A percentile compares a stretch with the other conserved stretches of the same genome.
phyloP scores from a whole-genome alignment of 768 basidiomycete genomes.

The Mycena metata region DNA sequence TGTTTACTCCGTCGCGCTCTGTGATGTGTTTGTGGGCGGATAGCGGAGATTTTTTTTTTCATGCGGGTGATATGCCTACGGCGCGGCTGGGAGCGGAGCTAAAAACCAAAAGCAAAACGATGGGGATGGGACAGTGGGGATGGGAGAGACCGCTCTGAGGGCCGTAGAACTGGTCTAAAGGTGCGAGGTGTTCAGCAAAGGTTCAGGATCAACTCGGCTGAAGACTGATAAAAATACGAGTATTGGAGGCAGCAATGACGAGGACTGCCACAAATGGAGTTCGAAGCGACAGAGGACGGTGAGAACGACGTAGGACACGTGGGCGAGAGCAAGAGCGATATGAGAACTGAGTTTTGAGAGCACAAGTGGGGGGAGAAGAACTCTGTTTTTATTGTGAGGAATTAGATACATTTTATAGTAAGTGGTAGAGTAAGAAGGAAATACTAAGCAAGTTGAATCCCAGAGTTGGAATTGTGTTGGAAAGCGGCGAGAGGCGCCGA shows the following conservation, averaged over 20 bases:
- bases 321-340: not conserved
- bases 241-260: not conserved
- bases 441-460: not conserved
- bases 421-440: not conserved
- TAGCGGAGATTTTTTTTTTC: too few species aligned
- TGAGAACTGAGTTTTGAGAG: too few species aligned
- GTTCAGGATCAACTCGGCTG: not conserved
- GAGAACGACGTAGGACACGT: not conserved
- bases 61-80: too few species aligned
- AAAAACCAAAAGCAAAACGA: too few species aligned
- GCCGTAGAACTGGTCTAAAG: not conserved
- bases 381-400: too few species aligned
- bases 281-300: not conserved
- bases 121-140: too few species aligned
- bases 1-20: too few species aligned
- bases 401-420: slow-evolving; percentile 3
- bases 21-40: too few species aligned
- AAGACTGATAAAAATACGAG: not conserved
- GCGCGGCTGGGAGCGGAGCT: too few species aligned
- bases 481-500: not conserved
- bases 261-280: not conserved
- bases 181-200: not conserved
- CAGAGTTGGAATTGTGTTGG: not conserved
- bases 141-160: too few species aligned
- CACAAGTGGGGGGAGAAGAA: too few species aligned